A percentile compares a stretch with the other conserved stretches of the same genome.
These are phyloP conservation scores for Pleurostoma richardsiae DNA, from an alignment of 2,329 filamentous ascomycete species.

Conservation along the genomic window DNA sequence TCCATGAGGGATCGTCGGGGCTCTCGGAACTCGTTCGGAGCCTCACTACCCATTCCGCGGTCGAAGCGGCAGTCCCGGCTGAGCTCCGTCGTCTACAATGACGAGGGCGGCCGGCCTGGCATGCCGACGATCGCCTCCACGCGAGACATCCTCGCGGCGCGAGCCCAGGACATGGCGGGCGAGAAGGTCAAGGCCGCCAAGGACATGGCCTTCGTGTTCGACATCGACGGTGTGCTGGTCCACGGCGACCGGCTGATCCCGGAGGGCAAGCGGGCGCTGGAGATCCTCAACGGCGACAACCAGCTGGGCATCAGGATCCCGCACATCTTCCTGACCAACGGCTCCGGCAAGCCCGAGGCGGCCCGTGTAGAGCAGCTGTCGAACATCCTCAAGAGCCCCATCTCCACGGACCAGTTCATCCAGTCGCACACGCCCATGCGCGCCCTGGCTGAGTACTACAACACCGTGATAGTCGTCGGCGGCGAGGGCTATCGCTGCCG, in stretches of 20 bases:
- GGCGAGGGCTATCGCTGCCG: slow-evolving; percentile 72
- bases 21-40: slow-evolving; percentile 72
- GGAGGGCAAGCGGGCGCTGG: slow-evolving; percentile 59
- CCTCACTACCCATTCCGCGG: slow-evolving; percentile 66
- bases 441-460: slow-evolving; percentile 70
- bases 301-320: slow-evolving; percentile 75
- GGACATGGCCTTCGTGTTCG: slow-evolving; percentile 79
- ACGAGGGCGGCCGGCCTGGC: slow-evolving; percentile 40
- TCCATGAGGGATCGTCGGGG: slow-evolving; percentile 63
- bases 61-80: slow-evolving; percentile 65
- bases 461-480: slow-evolving; percentile 69
- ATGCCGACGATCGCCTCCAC: slow-evolving; percentile 56
- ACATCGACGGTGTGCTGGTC: slow-evolving; percentile 72
- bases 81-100: slow-evolving; percentile 47
- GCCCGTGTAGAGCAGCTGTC: slow-evolving; percentile 62
- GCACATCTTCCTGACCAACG: slow-evolving; percentile 71
- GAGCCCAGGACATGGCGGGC: slow-evolving; percentile 62
- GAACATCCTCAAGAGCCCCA: slow-evolving; percentile 59
- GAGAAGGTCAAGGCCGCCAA: slow-evolving; percentile 66
- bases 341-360: slow-evolving; percentile 65
- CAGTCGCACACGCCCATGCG: slow-evolving; percentile 76
- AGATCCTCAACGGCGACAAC: slow-evolving; percentile 71
- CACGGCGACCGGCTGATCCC: slow-evolving; percentile 68
- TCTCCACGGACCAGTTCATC: slow-evolving; percentile 70
- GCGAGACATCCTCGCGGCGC: slow-evolving; percentile 63